Percentiles rank a stretch among this genome's conserved stretches.
Conservation (phyloP, 192 early-diverging fungal species). For the Mortierella claussenii region DNA sequence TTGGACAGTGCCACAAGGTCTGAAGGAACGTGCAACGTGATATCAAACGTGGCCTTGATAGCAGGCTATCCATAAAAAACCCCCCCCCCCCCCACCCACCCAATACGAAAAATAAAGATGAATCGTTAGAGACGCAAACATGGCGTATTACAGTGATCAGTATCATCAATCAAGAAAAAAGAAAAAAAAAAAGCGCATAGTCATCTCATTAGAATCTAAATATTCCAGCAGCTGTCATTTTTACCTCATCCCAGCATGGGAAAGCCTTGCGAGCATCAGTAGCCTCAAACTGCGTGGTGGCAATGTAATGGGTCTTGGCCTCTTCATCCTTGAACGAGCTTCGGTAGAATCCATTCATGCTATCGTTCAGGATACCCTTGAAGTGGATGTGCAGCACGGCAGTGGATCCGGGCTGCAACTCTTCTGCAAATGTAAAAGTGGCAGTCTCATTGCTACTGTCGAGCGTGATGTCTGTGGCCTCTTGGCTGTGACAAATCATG, state of each 20-base stretch:
- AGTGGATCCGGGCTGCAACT: constrained; percentile 59
- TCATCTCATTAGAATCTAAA: not conserved
- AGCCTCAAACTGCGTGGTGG: constrained; percentile 95
- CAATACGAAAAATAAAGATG: too few relatives aligned
- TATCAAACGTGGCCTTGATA: constrained; percentile 94
- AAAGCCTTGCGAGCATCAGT: constrained; percentile 91
- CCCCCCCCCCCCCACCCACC: too few relatives aligned
- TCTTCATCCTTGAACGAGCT: constrained; percentile 65
- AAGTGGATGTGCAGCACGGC: constrained; percentile 69
- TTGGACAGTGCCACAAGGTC: constrained; percentile 90
- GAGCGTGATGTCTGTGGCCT: constrained; percentile 57
- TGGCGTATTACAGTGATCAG: too few relatives aligned
- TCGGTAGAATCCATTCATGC: constrained; percentile 96
- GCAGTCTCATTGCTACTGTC: constrained; percentile 59
- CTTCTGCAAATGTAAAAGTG: constrained; percentile 69
- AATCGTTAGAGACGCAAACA: not conserved
- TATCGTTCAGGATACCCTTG: constrained; percentile 78
- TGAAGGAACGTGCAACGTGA: constrained; percentile 82
- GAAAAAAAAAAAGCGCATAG: not conserved
- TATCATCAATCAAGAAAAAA: not conserved
- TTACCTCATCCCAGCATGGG: constrained; percentile 96
- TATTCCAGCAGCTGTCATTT: not conserved
- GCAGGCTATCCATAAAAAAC: constrained; percentile 71
- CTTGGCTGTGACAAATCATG: too few relatives aligned
- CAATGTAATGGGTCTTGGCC: constrained; percentile 73